A percentile compares a stretch with the other conserved stretches of the same genome.
phyloP scores from a whole-genome alignment of 2,329 filamentous ascomycete species.

The Colletotrichum euphorbiae region DNA sequence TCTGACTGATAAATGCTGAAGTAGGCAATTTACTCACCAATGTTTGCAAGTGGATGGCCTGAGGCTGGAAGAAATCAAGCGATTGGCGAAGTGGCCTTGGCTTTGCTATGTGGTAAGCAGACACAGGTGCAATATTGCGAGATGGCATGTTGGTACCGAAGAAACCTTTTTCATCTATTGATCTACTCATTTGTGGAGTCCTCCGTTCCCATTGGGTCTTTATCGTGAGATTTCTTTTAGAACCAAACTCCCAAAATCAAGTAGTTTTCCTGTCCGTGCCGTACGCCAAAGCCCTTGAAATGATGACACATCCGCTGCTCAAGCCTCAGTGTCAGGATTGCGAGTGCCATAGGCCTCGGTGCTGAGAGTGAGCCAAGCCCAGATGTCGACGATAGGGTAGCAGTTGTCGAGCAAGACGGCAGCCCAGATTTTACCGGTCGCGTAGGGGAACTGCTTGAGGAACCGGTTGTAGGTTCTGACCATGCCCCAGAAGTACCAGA shows the following conservation, averaged over 20 bases:
- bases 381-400: slow-evolving; percentile 31
- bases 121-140: not conserved
- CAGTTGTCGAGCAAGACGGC: slow-evolving; percentile 33
- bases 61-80: not conserved
- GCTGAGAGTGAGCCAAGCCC: slow-evolving; percentile 31
- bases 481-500: slow-evolving; percentile 34
- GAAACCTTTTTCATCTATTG: not conserved
- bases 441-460: slow-evolving; percentile 28
- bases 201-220: not conserved
- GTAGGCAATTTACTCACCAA: no score
- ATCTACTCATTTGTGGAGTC: not conserved
- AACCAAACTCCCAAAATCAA: not conserved
- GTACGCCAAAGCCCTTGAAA: not conserved
- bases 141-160: rapidly evolving
- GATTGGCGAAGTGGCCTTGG: not conserved
- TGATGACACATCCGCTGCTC: not conserved
- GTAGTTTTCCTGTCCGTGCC: not conserved
- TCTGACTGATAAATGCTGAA: no score
- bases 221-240: not conserved
- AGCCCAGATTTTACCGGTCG: slow-evolving; percentile 19
- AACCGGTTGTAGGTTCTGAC: slow-evolving; percentile 20
- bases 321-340: slow-evolving; percentile 5
- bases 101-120: no score
- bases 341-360: slow-evolving; percentile 33
- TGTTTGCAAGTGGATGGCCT: no score